These are phyloP conservation scores for Puccinia coronata DNA, from an alignment of 1,284 basidiomycete species.

Conservation along the genomic window DNA sequence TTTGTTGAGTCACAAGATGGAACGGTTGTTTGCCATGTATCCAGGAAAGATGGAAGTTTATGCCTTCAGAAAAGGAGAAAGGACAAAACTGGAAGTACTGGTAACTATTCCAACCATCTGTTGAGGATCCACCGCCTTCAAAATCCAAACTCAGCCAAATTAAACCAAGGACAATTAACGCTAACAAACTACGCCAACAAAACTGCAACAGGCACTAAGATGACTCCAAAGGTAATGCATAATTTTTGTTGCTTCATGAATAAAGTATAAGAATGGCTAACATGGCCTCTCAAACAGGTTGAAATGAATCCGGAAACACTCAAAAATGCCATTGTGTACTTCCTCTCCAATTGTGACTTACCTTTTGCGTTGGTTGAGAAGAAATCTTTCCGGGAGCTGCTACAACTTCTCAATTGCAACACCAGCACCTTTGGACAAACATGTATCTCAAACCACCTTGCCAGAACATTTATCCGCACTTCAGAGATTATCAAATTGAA, in stretches of 20 bases:
- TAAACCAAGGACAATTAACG: neutral
- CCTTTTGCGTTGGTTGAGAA: neutral
- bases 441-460: neutral
- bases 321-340: neutral
- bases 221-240: neutral
- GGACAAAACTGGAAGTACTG: conserved; percentile 2
- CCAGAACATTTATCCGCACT: neutral
- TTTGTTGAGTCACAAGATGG: neutral
- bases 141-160: neutral
- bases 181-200: neutral
- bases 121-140: neutral
- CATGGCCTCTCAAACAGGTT: neutral
- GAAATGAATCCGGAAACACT: neutral
- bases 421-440: neutral
- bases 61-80: neutral
- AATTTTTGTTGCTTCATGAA: neutral
- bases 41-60: neutral
- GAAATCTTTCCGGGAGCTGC: neutral
- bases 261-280: neutral
- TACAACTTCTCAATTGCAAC: neutral
- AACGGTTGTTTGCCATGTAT: neutral
- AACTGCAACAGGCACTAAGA: neutral
- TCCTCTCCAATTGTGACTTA: neutral
- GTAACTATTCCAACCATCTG: neutral
- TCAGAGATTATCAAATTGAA: neutral